A percentile compares a stretch with the other conserved stretches of the same genome.
phyloP scores from a whole-genome alignment of 2,329 filamentous ascomycete species.

The Orbilia javanica region DNA sequence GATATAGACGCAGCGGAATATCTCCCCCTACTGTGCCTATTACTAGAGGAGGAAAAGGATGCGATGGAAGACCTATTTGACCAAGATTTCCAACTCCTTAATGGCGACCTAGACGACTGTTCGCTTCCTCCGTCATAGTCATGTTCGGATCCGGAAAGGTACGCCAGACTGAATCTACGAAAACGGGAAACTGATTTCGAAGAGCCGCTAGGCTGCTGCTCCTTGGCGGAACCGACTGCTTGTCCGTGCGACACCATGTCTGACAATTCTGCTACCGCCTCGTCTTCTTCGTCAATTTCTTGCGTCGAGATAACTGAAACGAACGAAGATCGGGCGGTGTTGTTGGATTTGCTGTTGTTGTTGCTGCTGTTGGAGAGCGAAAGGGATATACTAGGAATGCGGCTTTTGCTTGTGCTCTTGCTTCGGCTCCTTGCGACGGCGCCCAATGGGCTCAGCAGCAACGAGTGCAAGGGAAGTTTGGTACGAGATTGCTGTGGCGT shows the following conservation, averaged over 20 bases:
- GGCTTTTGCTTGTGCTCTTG: background rate
- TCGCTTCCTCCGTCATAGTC: conserved; percentile 51
- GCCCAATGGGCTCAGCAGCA: conserved; percentile 48
- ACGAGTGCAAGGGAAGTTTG: conserved; percentile 43
- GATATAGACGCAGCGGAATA: conserved; percentile 40
- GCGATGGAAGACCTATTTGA: conserved; percentile 52
- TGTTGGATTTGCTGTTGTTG: conserved; percentile 5
- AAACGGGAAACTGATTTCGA: conserved; percentile 39
- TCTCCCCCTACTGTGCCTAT: conserved; percentile 25
- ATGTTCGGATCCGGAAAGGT: conserved; percentile 55
- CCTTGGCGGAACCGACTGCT: conserved; percentile 31
- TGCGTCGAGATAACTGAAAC: conserved; percentile 1
- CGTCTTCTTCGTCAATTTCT: conserved; percentile 36
- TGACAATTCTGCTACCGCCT: conserved; percentile 22
- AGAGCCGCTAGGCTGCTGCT: conserved; percentile 31
- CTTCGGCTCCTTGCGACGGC: conserved; percentile 15
- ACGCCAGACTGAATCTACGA: conserved; percentile 55
- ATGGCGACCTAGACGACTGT: conserved; percentile 50
- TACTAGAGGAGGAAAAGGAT: conserved; percentile 38
- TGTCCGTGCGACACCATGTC: conserved; percentile 49
- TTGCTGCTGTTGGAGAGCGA: conserved; percentile 14
- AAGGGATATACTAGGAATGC: background rate
- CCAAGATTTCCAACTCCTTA: conserved; percentile 52
- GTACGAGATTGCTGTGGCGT: conserved; percentile 28
- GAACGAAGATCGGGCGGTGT: conserved; percentile 7